These are phyloP conservation scores for Fusarium armeniacum DNA, from an alignment of 2,329 filamentous ascomycete genomes.

Conservation along the genomic window DNA sequence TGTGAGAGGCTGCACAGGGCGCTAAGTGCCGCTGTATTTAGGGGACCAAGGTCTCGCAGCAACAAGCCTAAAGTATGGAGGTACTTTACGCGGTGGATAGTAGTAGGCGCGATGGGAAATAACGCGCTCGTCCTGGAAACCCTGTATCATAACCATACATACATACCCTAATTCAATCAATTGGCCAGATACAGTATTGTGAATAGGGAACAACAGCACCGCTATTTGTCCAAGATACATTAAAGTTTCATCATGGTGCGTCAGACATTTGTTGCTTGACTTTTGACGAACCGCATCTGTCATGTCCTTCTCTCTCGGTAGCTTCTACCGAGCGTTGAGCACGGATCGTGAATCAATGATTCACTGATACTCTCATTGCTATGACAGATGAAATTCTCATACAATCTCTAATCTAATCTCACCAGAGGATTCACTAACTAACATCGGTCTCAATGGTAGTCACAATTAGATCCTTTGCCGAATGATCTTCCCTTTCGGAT, in stretches of 20 bases:
- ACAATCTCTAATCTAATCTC: slow-evolving; percentile 6
- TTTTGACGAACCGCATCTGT: not conserved
- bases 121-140: slow-evolving; percentile 33
- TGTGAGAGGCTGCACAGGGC: slow-evolving; percentile 29
- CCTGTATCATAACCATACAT: slow-evolving; percentile 27
- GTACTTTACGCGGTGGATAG: slow-evolving; percentile 55
- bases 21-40: slow-evolving; percentile 27
- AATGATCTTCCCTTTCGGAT: slow-evolving; percentile 90
- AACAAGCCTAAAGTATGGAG: slow-evolving; percentile 27
- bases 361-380: slow-evolving; percentile 1
- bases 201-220: slow-evolving; percentile 28
- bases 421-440: not conserved
- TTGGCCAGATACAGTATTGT: slow-evolving; percentile 19
- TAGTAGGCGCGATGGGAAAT: slow-evolving; percentile 47
- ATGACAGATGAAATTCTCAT: not conserved
- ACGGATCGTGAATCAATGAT: slow-evolving; percentile 20
- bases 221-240: slow-evolving; percentile 10
- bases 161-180: slow-evolving; percentile 38
- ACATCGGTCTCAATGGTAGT: slow-evolving; percentile 68
- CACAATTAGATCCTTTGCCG: slow-evolving; percentile 90
- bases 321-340: slow-evolving; percentile 11
- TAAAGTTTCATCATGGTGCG: slow-evolving; percentile 41
- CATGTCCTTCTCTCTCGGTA: slow-evolving; percentile 10
- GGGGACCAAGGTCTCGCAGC: slow-evolving; percentile 36
- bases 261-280: slow-evolving; percentile 6